Conservation (phyloP, 2,329 filamentous ascomycete genomes). For the Exophiala sp. region DNA sequence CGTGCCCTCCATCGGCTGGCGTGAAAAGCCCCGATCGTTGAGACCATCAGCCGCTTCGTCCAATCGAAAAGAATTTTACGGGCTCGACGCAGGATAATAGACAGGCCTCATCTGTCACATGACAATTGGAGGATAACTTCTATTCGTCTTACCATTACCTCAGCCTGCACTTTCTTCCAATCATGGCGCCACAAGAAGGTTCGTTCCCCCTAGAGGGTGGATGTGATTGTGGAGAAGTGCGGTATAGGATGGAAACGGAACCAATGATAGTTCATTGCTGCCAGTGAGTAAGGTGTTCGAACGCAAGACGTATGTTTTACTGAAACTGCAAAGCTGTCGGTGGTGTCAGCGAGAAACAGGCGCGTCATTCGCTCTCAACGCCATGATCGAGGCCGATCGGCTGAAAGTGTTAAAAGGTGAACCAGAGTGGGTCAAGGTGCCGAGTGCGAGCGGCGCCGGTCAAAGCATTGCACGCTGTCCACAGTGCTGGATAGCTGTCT, state of each 20-base stretch:
- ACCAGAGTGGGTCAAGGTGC: constrained; percentile 32
- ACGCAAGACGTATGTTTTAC: not conserved
- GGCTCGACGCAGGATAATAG: not conserved
- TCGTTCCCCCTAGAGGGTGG: constrained; percentile 16
- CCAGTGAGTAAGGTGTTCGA: constrained; percentile 13
- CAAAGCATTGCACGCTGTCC: constrained; percentile 46
- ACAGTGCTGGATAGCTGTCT: constrained; percentile 41
- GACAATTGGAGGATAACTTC: not conserved
- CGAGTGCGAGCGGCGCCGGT: constrained; percentile 41
- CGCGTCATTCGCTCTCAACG: constrained; percentile 22
- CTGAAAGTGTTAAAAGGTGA: constrained; percentile 33
- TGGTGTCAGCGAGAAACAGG: constrained; percentile 24
- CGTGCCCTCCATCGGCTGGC: not conserved
- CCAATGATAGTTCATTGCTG: constrained; percentile 25
- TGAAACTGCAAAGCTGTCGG: constrained; percentile 20
- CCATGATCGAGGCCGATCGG: constrained; percentile 28
- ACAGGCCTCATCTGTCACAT: constrained; percentile 13
- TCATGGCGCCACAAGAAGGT: constrained; percentile 15
- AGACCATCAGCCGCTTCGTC: not conserved
- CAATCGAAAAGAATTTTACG: no score
- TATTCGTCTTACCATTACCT: no score
- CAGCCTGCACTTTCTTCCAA: no score
- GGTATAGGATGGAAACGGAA: constrained; percentile 15
- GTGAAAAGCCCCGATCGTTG: not conserved
- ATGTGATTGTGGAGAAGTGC: constrained; percentile 19